Percentiles rank a stretch among this genome's conserved stretches.
These are phyloP conservation scores for Elsinoe necatrix DNA, from an alignment of 2,329 filamentous ascomycete genomes.

Conservation along the genomic window DNA sequence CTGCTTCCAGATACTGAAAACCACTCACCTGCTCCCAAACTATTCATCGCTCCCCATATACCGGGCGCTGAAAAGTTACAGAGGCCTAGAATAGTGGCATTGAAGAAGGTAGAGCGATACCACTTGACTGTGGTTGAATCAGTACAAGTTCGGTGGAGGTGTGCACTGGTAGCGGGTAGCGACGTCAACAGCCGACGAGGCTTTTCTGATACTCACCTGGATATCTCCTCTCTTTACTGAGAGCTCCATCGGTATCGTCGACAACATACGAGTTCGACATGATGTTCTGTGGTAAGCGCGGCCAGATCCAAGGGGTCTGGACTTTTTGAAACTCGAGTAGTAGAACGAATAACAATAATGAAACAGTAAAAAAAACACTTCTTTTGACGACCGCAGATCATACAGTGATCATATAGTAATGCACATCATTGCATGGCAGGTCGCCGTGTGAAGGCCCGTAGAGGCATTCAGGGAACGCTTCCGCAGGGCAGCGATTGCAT, in stretches of 20 bases:
- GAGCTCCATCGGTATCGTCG: background rate
- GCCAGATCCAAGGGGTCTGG: background rate
- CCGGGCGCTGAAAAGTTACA: slow-evolving; percentile 64
- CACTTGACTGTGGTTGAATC: slow-evolving; percentile 28
- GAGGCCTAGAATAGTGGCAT: slow-evolving; percentile 61
- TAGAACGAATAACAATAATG: background rate
- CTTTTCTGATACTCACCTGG: background rate
- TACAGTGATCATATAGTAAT: background rate
- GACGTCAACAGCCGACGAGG: background rate
- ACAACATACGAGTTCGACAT: background rate
- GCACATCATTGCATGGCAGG: background rate
- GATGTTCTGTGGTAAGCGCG: background rate
- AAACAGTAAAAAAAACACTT: background rate
- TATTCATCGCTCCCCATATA: slow-evolving; percentile 62
- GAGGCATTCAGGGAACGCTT: background rate
- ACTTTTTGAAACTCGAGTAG: background rate
- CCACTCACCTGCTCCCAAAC: background rate
- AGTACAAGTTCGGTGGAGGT: background rate
- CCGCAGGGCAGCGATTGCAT: background rate
- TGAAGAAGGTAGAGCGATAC: slow-evolving; percentile 65
- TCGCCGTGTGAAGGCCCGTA: background rate
- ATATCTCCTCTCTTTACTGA: background rate
- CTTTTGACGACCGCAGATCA: background rate
- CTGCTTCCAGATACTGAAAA: background rate
- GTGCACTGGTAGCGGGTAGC: background rate